A percentile compares a stretch with the other conserved stretches of the same genome.
Evolutionary conservation across 108 stramenopile genomes (phyloP).

Genomic region (Stephanodiscus triporus): DNA sequence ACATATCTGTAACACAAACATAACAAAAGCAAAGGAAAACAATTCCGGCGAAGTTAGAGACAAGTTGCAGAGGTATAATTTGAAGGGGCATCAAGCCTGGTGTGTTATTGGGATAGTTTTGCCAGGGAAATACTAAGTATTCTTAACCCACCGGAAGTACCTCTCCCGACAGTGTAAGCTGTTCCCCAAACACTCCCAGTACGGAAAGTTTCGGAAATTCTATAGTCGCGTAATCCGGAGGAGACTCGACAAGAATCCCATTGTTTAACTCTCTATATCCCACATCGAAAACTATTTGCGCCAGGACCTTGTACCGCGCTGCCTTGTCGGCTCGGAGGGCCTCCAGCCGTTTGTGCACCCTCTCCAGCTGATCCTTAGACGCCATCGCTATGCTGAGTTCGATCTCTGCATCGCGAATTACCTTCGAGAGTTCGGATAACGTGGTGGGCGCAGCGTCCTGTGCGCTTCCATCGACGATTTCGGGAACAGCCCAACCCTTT

Average conservation of each 20-base stretch:
- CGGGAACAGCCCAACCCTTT: background rate
- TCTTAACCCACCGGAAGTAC: constrained; percentile 37
- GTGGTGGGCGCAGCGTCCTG: constrained; percentile 7
- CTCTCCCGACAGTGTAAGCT: constrained; percentile 36
- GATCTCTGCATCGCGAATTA: constrained; percentile 79
- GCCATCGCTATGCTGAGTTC: constrained; percentile 77
- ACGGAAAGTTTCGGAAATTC: constrained; percentile 43
- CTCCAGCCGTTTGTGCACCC: constrained; percentile 65
- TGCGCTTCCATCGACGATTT: constrained; percentile 4
- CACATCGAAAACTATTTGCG: constrained; percentile 81
- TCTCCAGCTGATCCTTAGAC: constrained; percentile 52
- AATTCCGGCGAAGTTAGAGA: too few relatives aligned
- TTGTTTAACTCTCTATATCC: constrained; percentile 83
- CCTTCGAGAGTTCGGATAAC: constrained; percentile 58
- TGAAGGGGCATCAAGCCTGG: too few relatives aligned
- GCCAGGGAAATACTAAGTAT: background rate
- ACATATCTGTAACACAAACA: too few relatives aligned
- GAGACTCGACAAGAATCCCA: constrained; percentile 34
- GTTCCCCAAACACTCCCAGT: constrained; percentile 46
- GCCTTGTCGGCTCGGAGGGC: constrained; percentile 57
- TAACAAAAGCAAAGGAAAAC: too few relatives aligned
- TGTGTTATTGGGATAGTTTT: too few relatives aligned
- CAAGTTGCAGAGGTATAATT: too few relatives aligned
- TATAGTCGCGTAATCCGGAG: constrained; percentile 18
- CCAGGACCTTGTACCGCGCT: constrained; percentile 68